These are phyloP conservation scores for Symbiodinium natans DNA, from an alignment of 73 alveolate species.

Conservation along the genomic window DNA sequence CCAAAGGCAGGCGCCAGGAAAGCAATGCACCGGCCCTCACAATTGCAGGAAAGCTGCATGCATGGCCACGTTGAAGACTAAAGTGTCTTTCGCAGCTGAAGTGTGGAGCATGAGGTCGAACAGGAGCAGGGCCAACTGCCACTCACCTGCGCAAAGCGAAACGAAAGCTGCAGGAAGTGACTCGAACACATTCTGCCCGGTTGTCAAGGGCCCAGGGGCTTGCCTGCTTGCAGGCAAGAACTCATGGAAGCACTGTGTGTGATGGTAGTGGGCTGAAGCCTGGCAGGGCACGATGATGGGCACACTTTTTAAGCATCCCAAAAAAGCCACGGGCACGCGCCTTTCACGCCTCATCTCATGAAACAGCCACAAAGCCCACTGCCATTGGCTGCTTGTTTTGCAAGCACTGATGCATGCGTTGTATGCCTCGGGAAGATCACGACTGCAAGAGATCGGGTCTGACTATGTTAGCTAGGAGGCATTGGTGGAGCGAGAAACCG, in stretches of 20 bases:
- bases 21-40: too few species aligned
- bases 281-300: background rate
- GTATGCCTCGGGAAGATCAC: slow-evolving; percentile 8
- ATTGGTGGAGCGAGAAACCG: background rate
- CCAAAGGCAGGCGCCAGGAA: too few species aligned
- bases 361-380: slow-evolving; percentile 31
- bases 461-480: background rate
- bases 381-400: slow-evolving; percentile 70
- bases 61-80: slow-evolving; percentile 72
- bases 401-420: slow-evolving; percentile 81
- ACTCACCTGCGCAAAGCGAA: background rate
- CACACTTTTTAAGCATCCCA: background rate
- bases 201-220: too few species aligned
- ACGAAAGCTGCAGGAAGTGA: too few species aligned
- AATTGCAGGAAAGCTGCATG: slow-evolving; percentile 8
- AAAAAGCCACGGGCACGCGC: background rate
- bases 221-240: slow-evolving; percentile 48
- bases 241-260: slow-evolving; percentile 65
- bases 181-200: too few species aligned
- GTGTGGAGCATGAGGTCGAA: slow-evolving; percentile 45
- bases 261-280: background rate
- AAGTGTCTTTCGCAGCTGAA: slow-evolving; percentile 16
- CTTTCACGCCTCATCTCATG: background rate
- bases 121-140: slow-evolving; percentile 55
- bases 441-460: background rate